These are phyloP conservation scores for Cochlearia excelsa DNA, from an alignment of 345 rosid genomes.

Conservation along the genomic window DNA sequence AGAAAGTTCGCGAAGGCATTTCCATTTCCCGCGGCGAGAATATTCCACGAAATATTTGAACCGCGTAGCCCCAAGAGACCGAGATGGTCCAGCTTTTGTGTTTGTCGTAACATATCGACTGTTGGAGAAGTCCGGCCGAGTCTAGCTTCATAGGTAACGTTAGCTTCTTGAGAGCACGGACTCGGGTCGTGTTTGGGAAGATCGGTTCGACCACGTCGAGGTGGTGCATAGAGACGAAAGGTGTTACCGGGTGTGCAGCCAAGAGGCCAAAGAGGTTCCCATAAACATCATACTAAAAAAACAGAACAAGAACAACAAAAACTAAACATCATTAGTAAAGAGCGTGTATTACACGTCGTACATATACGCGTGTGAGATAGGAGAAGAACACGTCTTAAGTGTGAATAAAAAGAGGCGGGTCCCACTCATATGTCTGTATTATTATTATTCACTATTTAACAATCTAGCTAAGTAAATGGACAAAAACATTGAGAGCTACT, in stretches of 20 bases:
- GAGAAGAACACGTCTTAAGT: not conserved
- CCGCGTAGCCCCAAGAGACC: slow-evolving; percentile 86
- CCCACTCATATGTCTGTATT: slow-evolving; percentile 21
- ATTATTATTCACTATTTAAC: too few species aligned
- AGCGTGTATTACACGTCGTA: not conserved
- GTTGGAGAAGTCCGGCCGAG: slow-evolving; percentile 85
- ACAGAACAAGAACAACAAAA: not conserved
- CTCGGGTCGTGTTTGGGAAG: slow-evolving; percentile 81
- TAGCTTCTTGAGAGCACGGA: slow-evolving; percentile 61
- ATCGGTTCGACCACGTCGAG: slow-evolving; percentile 91
- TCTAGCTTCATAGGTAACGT: slow-evolving; percentile 66
- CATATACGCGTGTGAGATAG: not conserved
- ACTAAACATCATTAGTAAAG: not conserved
- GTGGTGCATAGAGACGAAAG: slow-evolving; percentile 85
- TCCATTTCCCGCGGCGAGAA: slow-evolving; percentile 90
- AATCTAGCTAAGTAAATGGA: slow-evolving; percentile 3
- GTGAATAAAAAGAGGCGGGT: slow-evolving; percentile 19
- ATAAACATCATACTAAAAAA: slow-evolving; percentile 81
- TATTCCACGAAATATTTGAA: slow-evolving; percentile 77
- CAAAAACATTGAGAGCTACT: slow-evolving; percentile 17
- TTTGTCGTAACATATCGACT: slow-evolving; percentile 87
- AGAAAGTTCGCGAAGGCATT: slow-evolving; percentile 91
- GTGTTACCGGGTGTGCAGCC: slow-evolving; percentile 84
- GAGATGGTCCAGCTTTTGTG: slow-evolving; percentile 71
- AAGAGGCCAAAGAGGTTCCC: slow-evolving; percentile 94